Evolutionary conservation across 1,284 basidiomycete species (phyloP).

Genomic region (Puccinia sorghi): DNA sequence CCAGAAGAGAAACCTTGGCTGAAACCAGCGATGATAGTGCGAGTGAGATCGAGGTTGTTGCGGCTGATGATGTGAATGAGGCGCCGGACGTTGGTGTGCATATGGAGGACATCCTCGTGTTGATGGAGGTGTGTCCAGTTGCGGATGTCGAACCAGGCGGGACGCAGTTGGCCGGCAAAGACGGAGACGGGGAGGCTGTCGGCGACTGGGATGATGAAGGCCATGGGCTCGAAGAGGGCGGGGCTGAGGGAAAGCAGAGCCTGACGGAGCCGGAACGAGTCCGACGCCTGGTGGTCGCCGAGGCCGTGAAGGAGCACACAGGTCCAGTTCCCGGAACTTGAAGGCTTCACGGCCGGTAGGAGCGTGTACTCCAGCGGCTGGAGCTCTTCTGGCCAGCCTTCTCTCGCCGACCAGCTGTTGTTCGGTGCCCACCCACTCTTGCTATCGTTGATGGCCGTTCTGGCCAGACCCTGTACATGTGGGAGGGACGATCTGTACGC

Average conservation of each 20-base stretch:
- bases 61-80: background rate
- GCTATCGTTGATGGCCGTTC: background rate
- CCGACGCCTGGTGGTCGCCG: background rate
- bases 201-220: constrained; percentile 8
- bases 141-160: constrained; percentile 26
- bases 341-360: background rate
- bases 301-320: background rate
- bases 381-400: background rate
- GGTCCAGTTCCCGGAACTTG: background rate
- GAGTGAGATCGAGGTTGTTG: background rate
- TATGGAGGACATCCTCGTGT: background rate
- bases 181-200: background rate
- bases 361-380: background rate
- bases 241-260: background rate
- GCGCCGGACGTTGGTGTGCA: background rate
- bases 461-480: background rate
- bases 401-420: background rate
- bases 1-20: constrained; percentile 14
- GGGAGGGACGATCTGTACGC: background rate
- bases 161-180: background rate
- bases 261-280: background rate
- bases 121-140: constrained; percentile 2
- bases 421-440: background rate
- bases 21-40: constrained; percentile 16
- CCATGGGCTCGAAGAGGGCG: background rate